A percentile compares a stretch with the other conserved stretches of the same genome.
These are phyloP conservation scores for Blastocystis sp. DNA, from an alignment of 352 stramenopile genomes.

Conservation along the genomic window DNA sequence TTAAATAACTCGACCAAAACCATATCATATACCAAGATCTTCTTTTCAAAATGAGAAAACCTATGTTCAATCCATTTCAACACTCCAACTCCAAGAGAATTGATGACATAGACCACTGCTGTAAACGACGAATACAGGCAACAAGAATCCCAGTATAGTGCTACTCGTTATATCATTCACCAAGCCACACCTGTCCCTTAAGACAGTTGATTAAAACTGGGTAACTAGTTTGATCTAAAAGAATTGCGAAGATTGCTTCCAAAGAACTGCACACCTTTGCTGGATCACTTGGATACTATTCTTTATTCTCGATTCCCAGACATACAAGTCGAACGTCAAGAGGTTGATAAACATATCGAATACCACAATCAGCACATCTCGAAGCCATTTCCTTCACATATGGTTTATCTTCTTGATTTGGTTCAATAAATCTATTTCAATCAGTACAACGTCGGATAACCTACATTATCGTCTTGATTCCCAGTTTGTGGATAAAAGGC, in stretches of 20 bases:
- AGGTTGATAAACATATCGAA: background rate
- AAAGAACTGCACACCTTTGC: background rate
- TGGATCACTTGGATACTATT: background rate
- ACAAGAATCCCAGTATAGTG: constrained; percentile 6
- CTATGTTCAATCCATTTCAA: background rate
- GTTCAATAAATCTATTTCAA: background rate
- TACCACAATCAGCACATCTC: background rate
- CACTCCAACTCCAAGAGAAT: background rate
- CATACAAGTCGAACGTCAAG: background rate
- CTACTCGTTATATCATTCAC: background rate
- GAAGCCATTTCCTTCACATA: background rate
- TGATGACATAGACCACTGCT: constrained; percentile 11
- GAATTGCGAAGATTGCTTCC: background rate
- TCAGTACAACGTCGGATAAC: background rate
- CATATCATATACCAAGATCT: constrained; percentile 16
- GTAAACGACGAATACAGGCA: background rate
- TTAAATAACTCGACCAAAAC: background rate
- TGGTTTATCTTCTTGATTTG: background rate
- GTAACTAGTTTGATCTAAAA: background rate
- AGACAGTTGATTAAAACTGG: background rate
- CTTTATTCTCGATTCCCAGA: too few relatives aligned
- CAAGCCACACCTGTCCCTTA: background rate
- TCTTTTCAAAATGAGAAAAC: constrained; percentile 32
- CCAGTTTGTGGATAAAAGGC: background rate
- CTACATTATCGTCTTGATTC: background rate